phyloP scores from a whole-genome alignment of 257 asterid species.

The Plantago ovata region DNA sequence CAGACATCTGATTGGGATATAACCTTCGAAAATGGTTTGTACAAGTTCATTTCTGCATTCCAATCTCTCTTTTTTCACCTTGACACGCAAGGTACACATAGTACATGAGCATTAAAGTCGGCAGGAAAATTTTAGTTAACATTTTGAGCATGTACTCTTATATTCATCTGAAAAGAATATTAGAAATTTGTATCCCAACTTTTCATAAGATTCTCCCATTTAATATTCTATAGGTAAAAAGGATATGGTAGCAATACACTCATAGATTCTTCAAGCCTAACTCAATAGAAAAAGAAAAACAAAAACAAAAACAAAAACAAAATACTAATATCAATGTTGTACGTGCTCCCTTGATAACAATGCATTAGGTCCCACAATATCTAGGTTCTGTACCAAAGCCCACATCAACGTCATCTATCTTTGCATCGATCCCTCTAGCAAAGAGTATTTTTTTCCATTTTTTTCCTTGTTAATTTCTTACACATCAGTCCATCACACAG shows the following conservation, averaged over 20 bases:
- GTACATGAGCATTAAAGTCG: too few relatives aligned
- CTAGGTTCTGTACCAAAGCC: constrained; percentile 41
- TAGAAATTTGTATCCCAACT: constrained; percentile 29
- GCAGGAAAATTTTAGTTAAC: too few relatives aligned
- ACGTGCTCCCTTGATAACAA: constrained; percentile 28
- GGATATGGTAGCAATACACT: background rate
- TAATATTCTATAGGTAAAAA: background rate
- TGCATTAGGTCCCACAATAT: constrained; percentile 49
- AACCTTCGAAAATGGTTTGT: too few relatives aligned
- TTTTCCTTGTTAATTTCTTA: constrained; percentile 27
- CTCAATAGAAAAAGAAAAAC: background rate
- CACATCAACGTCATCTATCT: constrained; percentile 35
- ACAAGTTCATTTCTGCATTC: too few relatives aligned
- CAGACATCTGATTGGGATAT: too few relatives aligned
- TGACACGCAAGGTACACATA: too few relatives aligned
- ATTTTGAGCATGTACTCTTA: too few relatives aligned
- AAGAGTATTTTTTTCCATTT: constrained; percentile 25
- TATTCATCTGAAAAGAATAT: constrained; percentile 13
- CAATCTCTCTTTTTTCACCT: too few relatives aligned
- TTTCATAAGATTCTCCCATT: constrained; percentile 21
- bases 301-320: background rate
- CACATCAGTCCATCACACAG: constrained; percentile 13
- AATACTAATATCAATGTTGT: constrained; percentile 1
- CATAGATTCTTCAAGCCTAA: background rate
- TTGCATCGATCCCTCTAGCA: constrained; percentile 32